Base-by-base conservation (phyloP, 2,329 filamentous ascomycete species). In the Cadophora sp. region DNA sequence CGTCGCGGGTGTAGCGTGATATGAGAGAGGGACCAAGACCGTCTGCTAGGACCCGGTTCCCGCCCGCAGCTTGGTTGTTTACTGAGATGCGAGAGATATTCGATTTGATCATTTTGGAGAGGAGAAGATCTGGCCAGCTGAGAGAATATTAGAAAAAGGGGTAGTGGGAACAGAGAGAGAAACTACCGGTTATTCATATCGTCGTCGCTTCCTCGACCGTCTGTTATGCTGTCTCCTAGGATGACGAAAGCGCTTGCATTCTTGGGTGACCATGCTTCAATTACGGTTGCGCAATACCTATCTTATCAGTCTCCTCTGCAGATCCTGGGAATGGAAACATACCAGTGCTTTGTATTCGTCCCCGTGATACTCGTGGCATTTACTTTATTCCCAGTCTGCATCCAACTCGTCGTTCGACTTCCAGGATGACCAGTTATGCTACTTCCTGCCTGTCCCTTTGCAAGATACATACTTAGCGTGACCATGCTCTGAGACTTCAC, bases 181-280 rank as follows among this genome's bases (percentile, higher is more conserved):
- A n/a, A n/a, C n/a, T 27, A 63, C 80, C 84, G 83, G 71, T 89
- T 85, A 75, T 91, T 90, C 20, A 77, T 79, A 73, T 91, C 83
- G 20, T 85, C 85, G 18, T 81, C 83, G 72, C 85, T 89, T 14
- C 87, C 86, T 41, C 87, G 81, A 1, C 89, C 89, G 70, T 91
- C 89, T 0, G 89, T 90, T 72, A 91, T 90, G 71, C 86, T 89
- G 71, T 93, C 84, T 0, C 87, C 84, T 50, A 93, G 78, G 47
- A 90, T 81, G 13, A 84, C 77, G 47, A 89, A 78, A 5, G 82
- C 80, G 66, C 82, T 74, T 11, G 80, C 73, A 30, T 80, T 66
- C 3, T 70, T 76, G 0, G 84, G 82, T 0, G 80, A 79, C 81
- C 82, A 85, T 2, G 83, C 87, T 75, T 91, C 88, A 9, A 91